Evolutionary conservation across 495 filamentous ascomycete genomes (phyloP), one percentile per base, ranked within the genome.

Genomic region (Ramalina intermedia): DNA sequence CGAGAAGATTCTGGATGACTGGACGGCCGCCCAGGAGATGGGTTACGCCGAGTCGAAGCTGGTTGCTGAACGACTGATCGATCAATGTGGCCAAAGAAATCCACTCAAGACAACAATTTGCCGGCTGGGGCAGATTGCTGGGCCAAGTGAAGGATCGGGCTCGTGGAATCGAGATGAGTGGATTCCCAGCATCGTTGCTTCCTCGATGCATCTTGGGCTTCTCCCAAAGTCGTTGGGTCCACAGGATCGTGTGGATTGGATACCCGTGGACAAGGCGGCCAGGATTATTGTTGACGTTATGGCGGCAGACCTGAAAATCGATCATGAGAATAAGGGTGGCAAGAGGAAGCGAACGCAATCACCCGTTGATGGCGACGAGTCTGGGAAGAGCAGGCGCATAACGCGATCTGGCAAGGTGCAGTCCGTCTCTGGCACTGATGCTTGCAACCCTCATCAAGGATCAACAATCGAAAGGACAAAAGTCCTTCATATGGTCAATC

Each of bases 81-180:
- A 66, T 1, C 58, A 66, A 6, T 71, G 71, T 4, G 53, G 49
- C 6, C 54, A 58, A 37, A 53, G 37, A 2, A 59, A 59, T 5
- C 63, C 61, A 12, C 63, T 81, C 0, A 64, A 66, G 2, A 64
- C 63, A 0, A 67, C 65, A 1, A 59, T 79, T 13, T 63, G 69
- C 46, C 69, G 79, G 1, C 68, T 79, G 1, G 78, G 79, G 0
- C 78, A 81, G 55, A 71, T 82, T 46, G 71, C 58, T 1, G 78
- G 79, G 0, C 71, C 79, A 13, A 50, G 18, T 4, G 8, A 4
- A 23, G 7, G 16, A 1, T 11, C 13, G 0, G 52, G 52, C 1
- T 5, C 18, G 8, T 33, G 29, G 29, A 33, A 13, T 33, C 29
- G 29, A 33, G 29, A 33, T 33, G 78, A 81, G 46, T 80, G 74